A percentile compares a stretch with the other conserved stretches of the same genome.
phyloP scores from a whole-genome alignment of 805 yeast genomes.

The Ogataea philodendri region DNA sequence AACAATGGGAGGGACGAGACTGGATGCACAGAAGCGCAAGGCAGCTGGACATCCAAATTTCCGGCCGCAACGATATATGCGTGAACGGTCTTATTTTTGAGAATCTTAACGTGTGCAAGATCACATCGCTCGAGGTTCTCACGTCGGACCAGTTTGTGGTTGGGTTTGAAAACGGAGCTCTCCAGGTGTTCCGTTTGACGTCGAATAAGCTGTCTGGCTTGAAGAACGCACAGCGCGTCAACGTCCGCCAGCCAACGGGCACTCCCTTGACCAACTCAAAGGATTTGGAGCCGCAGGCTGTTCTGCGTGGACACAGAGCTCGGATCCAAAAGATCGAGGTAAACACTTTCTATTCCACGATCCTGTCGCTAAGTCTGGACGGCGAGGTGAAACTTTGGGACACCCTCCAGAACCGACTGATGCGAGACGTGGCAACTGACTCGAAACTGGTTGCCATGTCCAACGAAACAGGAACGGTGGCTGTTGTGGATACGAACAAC shows the following conservation, averaged over 20 bases:
- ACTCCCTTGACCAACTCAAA: neutral
- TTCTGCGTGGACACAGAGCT: constrained; percentile 57
- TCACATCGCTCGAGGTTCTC: constrained; percentile 41
- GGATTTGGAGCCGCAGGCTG: constrained; percentile 18
- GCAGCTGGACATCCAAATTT: constrained; percentile 11
- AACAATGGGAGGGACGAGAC: constrained; percentile 51
- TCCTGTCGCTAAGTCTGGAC: constrained; percentile 51
- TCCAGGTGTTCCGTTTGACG: constrained; percentile 40
- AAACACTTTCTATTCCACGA: constrained; percentile 51
- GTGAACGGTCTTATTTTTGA: constrained; percentile 43
- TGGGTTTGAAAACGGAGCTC: constrained; percentile 56
- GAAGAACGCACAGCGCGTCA: constrained; percentile 39
- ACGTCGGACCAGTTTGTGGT: constrained; percentile 44
- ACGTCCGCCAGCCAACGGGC: constrained; percentile 8
- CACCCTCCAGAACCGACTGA: constrained; percentile 46
- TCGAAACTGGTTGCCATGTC: constrained; percentile 43
- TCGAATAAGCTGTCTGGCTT: constrained; percentile 34
- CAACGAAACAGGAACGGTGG: constrained; percentile 54
- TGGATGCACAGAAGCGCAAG: constrained; percentile 4
- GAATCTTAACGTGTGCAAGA: constrained; percentile 39
- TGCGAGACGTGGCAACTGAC: constrained; percentile 37
- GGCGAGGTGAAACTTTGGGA: constrained; percentile 70
- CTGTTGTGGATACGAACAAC: constrained; percentile 30
- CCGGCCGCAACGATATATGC: constrained; percentile 18
- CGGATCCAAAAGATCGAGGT: constrained; percentile 46